phyloP scores from a whole-genome alignment of 2,329 filamentous ascomycete genomes.

The Didymella keratinophila region DNA sequence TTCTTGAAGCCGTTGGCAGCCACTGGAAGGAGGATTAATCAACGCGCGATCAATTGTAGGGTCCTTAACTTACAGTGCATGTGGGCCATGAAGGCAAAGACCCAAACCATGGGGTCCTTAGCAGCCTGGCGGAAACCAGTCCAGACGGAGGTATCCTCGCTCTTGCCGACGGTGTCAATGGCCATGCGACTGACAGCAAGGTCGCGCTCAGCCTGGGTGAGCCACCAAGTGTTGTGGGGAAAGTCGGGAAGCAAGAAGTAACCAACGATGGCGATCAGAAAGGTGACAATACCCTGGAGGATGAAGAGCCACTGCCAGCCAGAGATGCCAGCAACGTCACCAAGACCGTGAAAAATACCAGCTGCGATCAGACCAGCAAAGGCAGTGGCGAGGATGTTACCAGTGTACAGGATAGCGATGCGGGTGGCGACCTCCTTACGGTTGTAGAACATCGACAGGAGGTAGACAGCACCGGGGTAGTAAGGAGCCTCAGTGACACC shows the following conservation, averaged over 20 bases:
- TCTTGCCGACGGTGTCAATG: constrained; percentile 50
- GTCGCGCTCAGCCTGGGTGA: constrained; percentile 51
- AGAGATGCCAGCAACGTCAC: constrained; percentile 62
- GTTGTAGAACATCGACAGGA: constrained; percentile 72
- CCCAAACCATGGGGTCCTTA: constrained; percentile 51
- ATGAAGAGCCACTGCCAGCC: constrained; percentile 76
- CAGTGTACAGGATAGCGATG: constrained; percentile 72
- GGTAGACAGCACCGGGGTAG: constrained; percentile 68
- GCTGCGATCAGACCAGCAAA: constrained; percentile 70
- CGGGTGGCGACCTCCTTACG: constrained; percentile 72
- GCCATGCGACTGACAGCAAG: constrained; percentile 49
- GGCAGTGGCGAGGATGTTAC: constrained; percentile 73
- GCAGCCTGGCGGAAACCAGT: constrained; percentile 52
- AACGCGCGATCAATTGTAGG: no score
- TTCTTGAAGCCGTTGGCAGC: constrained; percentile 51
- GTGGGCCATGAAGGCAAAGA: constrained; percentile 50
- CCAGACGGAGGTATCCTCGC: constrained; percentile 52
- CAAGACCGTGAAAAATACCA: constrained; percentile 72
- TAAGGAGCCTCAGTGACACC: constrained; percentile 63
- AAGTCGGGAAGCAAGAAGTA: constrained; percentile 73
- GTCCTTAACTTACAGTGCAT: constrained; percentile 35
- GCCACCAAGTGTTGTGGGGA: constrained; percentile 59
- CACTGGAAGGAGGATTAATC: no score
- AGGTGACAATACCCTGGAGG: constrained; percentile 72
- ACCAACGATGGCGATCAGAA: constrained; percentile 65